Conservation (phyloP, 148 eudicot genomes). For the Spergularia marina region DNA sequence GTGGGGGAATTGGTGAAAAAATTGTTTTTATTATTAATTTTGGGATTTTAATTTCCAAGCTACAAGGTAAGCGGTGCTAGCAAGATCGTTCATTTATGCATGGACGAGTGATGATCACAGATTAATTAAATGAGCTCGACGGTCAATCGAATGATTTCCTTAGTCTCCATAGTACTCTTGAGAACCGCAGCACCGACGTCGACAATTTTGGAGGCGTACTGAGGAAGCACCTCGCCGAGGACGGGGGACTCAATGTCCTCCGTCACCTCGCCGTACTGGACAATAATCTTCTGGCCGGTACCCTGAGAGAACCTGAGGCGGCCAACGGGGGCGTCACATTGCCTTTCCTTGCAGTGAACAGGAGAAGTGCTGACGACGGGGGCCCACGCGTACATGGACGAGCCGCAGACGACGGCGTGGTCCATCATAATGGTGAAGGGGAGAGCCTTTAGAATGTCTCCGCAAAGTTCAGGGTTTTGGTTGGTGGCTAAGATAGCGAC, state of each 20-base stretch:
- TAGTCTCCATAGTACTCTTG: conserved; percentile 11
- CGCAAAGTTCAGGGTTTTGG: neutral
- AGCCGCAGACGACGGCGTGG: conserved; percentile 10
- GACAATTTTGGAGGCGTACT: neutral
- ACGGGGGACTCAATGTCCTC: conserved; percentile 11
- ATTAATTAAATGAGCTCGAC: neutral
- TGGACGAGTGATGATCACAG: neutral
- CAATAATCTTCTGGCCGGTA: conserved; percentile 6
- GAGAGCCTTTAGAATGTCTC: neutral
- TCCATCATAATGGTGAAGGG: conserved; percentile 9
- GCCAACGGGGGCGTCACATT: conserved; percentile 8
- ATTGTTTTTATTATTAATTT: too few species aligned
- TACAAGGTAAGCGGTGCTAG: too few species aligned
- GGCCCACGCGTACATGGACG: conserved; percentile 11
- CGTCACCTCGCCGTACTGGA: conserved; percentile 2
- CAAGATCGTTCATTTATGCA: too few species aligned
- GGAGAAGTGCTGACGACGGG: conserved; percentile 1
- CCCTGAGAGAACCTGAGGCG: conserved; percentile 2
- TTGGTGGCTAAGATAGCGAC: neutral
- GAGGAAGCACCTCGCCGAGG: conserved; percentile 11
- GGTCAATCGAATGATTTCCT: neutral
- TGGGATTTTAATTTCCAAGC: too few species aligned
- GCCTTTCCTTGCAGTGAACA: conserved; percentile 3
- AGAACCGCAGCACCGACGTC: conserved; percentile 5
- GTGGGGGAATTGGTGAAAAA: too few species aligned